These are phyloP conservation scores for Tremella mesenterica DNA, from an alignment of 768 basidiomycete species.

Conservation along the genomic window DNA sequence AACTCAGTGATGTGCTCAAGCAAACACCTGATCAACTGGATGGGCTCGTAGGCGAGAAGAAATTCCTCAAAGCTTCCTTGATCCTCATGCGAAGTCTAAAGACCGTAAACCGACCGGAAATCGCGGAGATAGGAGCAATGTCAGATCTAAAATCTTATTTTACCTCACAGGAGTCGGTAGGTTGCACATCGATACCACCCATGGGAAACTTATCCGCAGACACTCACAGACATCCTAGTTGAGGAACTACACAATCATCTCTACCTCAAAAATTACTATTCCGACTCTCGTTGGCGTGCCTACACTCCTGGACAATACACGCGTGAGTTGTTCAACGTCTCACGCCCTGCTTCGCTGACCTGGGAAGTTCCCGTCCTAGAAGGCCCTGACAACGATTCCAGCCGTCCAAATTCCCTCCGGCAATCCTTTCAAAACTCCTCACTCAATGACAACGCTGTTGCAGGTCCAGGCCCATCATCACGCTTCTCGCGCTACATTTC, in stretches of 20 bases:
- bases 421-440: neutral
- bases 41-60: constrained; percentile 89
- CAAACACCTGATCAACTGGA: constrained; percentile 85
- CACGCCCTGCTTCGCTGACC: neutral
- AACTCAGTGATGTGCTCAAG: constrained; percentile 71
- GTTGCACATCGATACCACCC: constrained; percentile 31
- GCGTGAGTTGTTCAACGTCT: neutral
- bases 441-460: constrained; percentile 8
- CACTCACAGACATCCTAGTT: constrained; percentile 79
- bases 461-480: constrained; percentile 19
- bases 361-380: constrained; percentile 32
- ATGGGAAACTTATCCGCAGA: constrained; percentile 51
- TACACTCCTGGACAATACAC: constrained; percentile 66
- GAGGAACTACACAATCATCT: constrained; percentile 94
- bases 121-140: constrained; percentile 91
- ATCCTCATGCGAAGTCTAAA: constrained; percentile 80
- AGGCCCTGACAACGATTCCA: constrained; percentile 19
- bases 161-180: constrained; percentile 70
- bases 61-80: constrained; percentile 76
- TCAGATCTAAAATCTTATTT: constrained; percentile 80
- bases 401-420: neutral
- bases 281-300: constrained; percentile 80
- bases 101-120: constrained; percentile 80
- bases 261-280: constrained; percentile 96
- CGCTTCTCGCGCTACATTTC: constrained; percentile 44